These are phyloP conservation scores for Carex pumila DNA, from an alignment of 176 grass and related monocot genomes.

Conservation along the genomic window DNA sequence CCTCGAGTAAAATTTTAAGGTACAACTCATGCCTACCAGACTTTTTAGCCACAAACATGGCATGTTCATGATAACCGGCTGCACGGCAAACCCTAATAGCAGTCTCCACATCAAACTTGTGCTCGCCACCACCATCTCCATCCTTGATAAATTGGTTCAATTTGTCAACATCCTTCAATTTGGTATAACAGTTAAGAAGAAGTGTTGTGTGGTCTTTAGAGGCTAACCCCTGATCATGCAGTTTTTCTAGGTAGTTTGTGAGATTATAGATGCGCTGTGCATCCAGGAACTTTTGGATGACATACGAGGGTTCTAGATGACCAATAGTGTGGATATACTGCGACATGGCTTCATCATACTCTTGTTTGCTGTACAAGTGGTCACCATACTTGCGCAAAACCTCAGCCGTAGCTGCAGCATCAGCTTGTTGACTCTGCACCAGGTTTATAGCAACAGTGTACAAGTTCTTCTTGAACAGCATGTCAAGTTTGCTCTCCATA, in stretches of 20 bases:
- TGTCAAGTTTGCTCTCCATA: conserved; percentile 98
- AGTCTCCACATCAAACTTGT: conserved; percentile 98
- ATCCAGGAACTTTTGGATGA: conserved; percentile 98
- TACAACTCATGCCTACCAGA: conserved; percentile 92
- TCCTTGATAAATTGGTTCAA: conserved; percentile 67
- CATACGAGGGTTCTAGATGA: conserved; percentile 94
- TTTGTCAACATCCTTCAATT: conserved; percentile 93
- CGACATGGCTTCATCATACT: conserved; percentile 92
- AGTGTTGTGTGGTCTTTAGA: conserved; percentile 87
- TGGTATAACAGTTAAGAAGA: conserved; percentile 80
- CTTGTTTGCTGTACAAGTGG: conserved; percentile 85
- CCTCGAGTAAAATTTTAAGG: conserved; percentile 97
- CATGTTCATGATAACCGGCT: conserved; percentile 96
- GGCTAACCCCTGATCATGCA: conserved; percentile 81
- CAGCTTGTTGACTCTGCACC: conserved; percentile 92
- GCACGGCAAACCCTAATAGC: conserved; percentile 91
- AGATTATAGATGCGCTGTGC: conserved; percentile 91
- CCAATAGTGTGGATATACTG: conserved; percentile 98
- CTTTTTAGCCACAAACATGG: conserved; percentile 96
- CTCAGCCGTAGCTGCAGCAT: conserved; percentile 89
- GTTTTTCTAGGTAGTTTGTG: conserved; percentile 94
- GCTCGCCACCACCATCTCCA: conserved; percentile 72
- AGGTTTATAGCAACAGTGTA: conserved; percentile 93
- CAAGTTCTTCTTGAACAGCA: conserved; percentile 97
- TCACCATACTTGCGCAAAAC: conserved; percentile 94